phyloP scores from a whole-genome alignment of 345 rosid species.

The Pugionium cornutum region DNA sequence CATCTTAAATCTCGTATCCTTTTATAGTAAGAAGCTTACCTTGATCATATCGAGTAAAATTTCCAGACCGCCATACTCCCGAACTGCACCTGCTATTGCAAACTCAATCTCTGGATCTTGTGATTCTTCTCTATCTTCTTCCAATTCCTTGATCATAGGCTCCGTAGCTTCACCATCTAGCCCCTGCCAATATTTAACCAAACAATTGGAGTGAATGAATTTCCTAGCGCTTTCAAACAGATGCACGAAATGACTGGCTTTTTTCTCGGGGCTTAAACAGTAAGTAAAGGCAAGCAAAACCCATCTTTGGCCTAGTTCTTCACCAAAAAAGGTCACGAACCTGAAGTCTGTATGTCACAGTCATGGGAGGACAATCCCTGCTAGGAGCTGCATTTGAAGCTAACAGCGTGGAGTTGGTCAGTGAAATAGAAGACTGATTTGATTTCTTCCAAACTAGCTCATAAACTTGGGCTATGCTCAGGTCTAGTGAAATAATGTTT shows the following conservation, averaged over 20 bases:
- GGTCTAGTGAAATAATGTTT: slow-evolving; percentile 93
- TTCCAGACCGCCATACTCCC: slow-evolving; percentile 88
- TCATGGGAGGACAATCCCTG: slow-evolving; percentile 93
- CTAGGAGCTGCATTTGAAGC: slow-evolving; percentile 60
- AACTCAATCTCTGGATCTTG: slow-evolving; percentile 99
- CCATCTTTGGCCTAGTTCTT: slow-evolving; percentile 22
- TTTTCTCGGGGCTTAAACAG: slow-evolving; percentile 3
- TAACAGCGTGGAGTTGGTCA: slow-evolving; percentile 60
- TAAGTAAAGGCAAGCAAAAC: slow-evolving; percentile 17
- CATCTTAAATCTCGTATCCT: neutral
- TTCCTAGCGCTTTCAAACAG: slow-evolving; percentile 17
- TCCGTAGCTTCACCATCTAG: slow-evolving; percentile 99
- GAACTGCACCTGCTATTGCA: slow-evolving; percentile 98
- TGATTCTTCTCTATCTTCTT: slow-evolving; percentile 98
- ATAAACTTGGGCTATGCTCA: slow-evolving; percentile 95
- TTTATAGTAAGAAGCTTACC: slow-evolving; percentile 50
- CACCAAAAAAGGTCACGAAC: slow-evolving; percentile 47
- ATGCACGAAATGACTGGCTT: slow-evolving; percentile 9
- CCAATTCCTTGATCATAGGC: slow-evolving; percentile 98
- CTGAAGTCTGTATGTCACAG: slow-evolving; percentile 97
- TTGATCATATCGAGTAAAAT: slow-evolving; percentile 85
- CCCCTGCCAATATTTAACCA: slow-evolving; percentile 55
- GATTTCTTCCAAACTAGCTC: slow-evolving; percentile 99
- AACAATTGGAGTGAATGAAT: slow-evolving; percentile 18
- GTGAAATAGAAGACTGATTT: slow-evolving; percentile 66